Evolutionary conservation across 228 moss, liverwort and hornwort species (phyloP), one percentile per base, ranked within the genome.

Genomic region (Sphagnum magellanicum): DNA sequence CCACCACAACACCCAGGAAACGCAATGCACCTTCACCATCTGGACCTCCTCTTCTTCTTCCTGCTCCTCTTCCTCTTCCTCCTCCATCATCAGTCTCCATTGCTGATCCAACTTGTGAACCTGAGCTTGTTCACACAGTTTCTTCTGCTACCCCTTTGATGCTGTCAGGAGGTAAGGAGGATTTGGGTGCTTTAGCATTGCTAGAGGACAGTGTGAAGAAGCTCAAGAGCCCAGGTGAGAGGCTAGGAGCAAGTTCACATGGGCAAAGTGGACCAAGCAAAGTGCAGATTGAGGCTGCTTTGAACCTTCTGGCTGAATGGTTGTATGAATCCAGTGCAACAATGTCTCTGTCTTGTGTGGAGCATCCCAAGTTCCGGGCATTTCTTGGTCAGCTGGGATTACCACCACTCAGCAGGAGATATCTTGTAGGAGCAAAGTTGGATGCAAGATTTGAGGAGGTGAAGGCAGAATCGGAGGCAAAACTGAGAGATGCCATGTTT

Each of bases 151-250:
- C 79, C 16, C 88, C 88, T 16, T 74, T 96, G 52, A 61, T 86
- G 49, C 84, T 92, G 4, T 96, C 95, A 3, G 92, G 95, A 0
- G 95, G 95, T 4, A 96, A 92, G 49, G 92, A 92, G 73, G 95
- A 96, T 88, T 72, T 96, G 67, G 84, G 89, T 11, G 92, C 95
- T 6, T 79, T 96, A 55, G 89, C 91, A 59, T 63, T 87, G 69
- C 81, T 96, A 58, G 91, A 96, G 77, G 89, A 96, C 59, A 91
- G 88, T 59, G 95, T 96, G 79, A 92, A 92, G 91, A 96, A 92
- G 83, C 76, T 96, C 50, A 96, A 92, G 67, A 96, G 91, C 67
- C 92, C 95, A 5, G 85, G 89, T 49, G 70, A 82, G 73, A 79
- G 85, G 68, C 10, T 61, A 51, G 72, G 79, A 70, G 77, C 77